These are phyloP conservation scores for Fusarium liriodendri DNA, from an alignment of 2,329 filamentous ascomycete genomes.

Conservation along the genomic window DNA sequence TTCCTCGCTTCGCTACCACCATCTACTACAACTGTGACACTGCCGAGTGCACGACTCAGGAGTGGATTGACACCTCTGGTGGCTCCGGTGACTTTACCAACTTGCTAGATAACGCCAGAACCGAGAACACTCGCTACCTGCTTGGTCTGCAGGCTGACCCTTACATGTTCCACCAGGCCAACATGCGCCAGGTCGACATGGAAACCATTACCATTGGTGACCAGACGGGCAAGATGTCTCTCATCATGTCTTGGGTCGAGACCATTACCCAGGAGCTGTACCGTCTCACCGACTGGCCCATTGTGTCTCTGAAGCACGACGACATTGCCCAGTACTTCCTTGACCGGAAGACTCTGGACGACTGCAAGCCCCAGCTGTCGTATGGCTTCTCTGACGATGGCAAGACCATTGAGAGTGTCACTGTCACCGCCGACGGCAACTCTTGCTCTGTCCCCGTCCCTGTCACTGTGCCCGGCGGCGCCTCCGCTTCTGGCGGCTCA, in stretches of 20 bases:
- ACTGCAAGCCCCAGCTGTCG: conserved; percentile 20
- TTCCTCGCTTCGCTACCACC: conserved; percentile 29
- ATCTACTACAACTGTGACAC: conserved; percentile 36
- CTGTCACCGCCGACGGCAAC: conserved; percentile 21
- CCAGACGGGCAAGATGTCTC: conserved; percentile 26
- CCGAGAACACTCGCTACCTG: conserved; percentile 23
- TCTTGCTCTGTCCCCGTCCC: conserved; percentile 21
- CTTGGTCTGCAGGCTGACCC: conserved; percentile 24
- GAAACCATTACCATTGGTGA: conserved; percentile 20
- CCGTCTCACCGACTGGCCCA: conserved; percentile 32
- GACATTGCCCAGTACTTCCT: conserved; percentile 30
- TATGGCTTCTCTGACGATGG: conserved; percentile 22
- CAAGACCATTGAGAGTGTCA: conserved; percentile 9
- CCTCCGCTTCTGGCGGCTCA: background rate
- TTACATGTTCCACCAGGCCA: conserved; percentile 39
- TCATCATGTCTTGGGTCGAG: conserved; percentile 32
- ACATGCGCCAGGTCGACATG: conserved; percentile 24
- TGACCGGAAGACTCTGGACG: conserved; percentile 22
- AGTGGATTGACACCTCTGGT: conserved; percentile 31
- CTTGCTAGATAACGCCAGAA: conserved; percentile 17
- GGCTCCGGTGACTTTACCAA: conserved; percentile 17
- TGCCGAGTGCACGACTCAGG: conserved; percentile 23
- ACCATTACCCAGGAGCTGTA: conserved; percentile 29
- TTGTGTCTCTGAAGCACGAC: conserved; percentile 28
- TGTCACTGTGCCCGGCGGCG: conserved; percentile 23